Percentiles rank a stretch among this genome's conserved stretches.
Evolutionary conservation across 2,329 filamentous ascomycete genomes (phyloP).

Genomic region (Sclerotinia glacialis): DNA sequence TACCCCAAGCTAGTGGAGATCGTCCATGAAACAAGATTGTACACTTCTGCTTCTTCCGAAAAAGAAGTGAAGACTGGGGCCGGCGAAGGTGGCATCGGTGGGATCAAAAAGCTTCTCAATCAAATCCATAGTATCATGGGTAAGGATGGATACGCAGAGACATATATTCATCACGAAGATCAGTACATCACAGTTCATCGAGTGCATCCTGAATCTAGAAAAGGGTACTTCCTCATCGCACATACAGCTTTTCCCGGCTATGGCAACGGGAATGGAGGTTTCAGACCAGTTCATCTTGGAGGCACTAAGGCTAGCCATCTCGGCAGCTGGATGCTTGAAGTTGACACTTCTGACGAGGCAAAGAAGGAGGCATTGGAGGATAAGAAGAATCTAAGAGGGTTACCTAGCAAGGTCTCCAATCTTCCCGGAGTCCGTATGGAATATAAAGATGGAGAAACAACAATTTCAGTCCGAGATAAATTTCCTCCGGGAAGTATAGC

Average conservation of each 20-base stretch:
- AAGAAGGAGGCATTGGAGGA: slow-evolving; percentile 65
- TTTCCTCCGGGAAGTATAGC: slow-evolving; percentile 95
- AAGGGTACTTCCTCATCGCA: slow-evolving; percentile 92
- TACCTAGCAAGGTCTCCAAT: slow-evolving; percentile 79
- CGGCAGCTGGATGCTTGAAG: slow-evolving; percentile 89
- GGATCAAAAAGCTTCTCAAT: slow-evolving; percentile 89
- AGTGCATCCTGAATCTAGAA: slow-evolving; percentile 86
- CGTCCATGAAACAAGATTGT: slow-evolving; percentile 81
- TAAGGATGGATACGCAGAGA: slow-evolving; percentile 89
- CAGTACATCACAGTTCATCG: slow-evolving; percentile 96
- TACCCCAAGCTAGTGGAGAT: slow-evolving; percentile 93
- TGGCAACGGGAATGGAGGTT: slow-evolving; percentile 75
- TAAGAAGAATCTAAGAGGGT: slow-evolving; percentile 68
- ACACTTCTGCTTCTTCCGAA: slow-evolving; percentile 72
- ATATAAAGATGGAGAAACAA: slow-evolving; percentile 67
- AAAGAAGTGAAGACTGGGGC: slow-evolving; percentile 62
- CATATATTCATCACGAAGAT: slow-evolving; percentile 92
- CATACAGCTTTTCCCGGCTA: slow-evolving; percentile 95
- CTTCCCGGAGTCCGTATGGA: slow-evolving; percentile 73
- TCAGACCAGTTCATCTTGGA: slow-evolving; percentile 74
- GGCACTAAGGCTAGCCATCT: slow-evolving; percentile 84
- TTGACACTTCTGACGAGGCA: slow-evolving; percentile 71
- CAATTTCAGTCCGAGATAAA: slow-evolving; percentile 74
- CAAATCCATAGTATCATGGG: slow-evolving; percentile 95
- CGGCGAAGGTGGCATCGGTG: slow-evolving; percentile 80